Percentiles rank a stretch among this genome's conserved stretches.
phyloP scores from a whole-genome alignment of 2,329 filamentous ascomycete genomes.

The Ophiognomonia clavigignenti-juglandacearum region DNA sequence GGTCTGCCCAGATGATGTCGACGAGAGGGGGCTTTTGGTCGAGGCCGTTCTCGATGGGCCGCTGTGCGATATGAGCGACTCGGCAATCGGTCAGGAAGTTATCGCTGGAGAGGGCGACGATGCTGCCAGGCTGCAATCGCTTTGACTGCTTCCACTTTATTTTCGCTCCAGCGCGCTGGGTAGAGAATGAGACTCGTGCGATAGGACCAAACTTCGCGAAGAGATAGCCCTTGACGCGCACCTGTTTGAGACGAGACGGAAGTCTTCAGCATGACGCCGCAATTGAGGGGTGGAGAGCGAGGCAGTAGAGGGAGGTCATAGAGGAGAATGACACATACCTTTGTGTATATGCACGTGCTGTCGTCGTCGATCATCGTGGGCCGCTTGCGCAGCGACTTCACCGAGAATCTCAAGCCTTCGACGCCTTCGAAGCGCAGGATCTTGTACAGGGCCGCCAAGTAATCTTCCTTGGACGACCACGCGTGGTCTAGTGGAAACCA shows the following conservation, averaged over 20 bases:
- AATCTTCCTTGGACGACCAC: slow-evolving; percentile 58
- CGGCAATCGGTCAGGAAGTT: slow-evolving; percentile 61
- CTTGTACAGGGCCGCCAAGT: slow-evolving; percentile 69
- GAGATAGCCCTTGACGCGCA: slow-evolving; percentile 61
- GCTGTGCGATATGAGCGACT: slow-evolving; percentile 67
- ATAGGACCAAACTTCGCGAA: slow-evolving; percentile 60
- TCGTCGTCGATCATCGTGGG: slow-evolving; percentile 54
- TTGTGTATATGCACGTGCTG: slow-evolving; percentile 62
- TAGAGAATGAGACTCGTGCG: slow-evolving; percentile 66
- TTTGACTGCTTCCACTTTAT: slow-evolving; percentile 60
- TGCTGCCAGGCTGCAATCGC: slow-evolving; percentile 45
- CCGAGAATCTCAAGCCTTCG: slow-evolving; percentile 62
- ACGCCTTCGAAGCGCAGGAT: slow-evolving; percentile 72
- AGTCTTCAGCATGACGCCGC: neutral
- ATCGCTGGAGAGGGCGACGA: slow-evolving; percentile 54
- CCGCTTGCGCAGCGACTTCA: slow-evolving; percentile 48
- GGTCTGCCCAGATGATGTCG: slow-evolving; percentile 66
- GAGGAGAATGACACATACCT: slow-evolving; percentile 39
- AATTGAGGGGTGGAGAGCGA: neutral
- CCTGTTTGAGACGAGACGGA: slow-evolving; percentile 38
- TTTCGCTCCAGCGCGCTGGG: slow-evolving; percentile 56
- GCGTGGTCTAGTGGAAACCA: slow-evolving; percentile 51
- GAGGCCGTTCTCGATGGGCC: slow-evolving; percentile 55
- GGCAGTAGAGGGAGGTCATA: neutral
- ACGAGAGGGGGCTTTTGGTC: slow-evolving; percentile 65